Base-by-base conservation (phyloP, 2,329 filamentous ascomycete genomes). In the Ciborinia camelliae region DNA sequence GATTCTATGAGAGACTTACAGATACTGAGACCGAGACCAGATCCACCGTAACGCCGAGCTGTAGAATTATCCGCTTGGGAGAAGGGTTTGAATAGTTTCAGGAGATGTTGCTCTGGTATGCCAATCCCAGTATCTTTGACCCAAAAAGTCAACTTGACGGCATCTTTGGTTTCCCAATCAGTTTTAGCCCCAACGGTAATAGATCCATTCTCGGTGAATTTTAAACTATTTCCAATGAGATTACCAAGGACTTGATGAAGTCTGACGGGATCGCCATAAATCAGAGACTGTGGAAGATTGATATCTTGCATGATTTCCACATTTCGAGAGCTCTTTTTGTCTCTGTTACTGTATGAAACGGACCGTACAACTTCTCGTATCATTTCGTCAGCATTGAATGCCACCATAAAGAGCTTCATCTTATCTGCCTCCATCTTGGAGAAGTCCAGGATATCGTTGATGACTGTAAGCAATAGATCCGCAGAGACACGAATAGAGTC, bases 361-460 rank as follows among this genome's bases (percentile, higher is more conserved):
- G 87, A 87, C 35, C 86, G 80, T 20, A 89, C 85, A 14, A 89
- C 86, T 72, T 89, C 86, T 4, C 84, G 81, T 45, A 89, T 71
- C 83, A 88, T 87, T 73, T 88, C 86, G 69, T 85, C 82, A 0
- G 86, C 85, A 69, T 87, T 88, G 76, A 89, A 89, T 9, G 85
- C 85, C 63, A 87, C 87, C 66, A 88, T 83, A 74, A 91, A 91
- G 1, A 93, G 84, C 74, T 95, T 92, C 80, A 96, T 88, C 75
- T 92, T 89, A 71, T 93, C 91, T 3, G 90, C 91, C 75, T 96
- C 92, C 79, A 95, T 92, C 76, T 96, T 96, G 35, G 92, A 97
- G 75, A 97, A 96, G 77, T 98, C 94, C 5, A 97, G 81, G 62
- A 97, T 97, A 73, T 98, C 94, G 73, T 97, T 97, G 78, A 97